phyloP scores from a whole-genome alignment of 345 rosid species.

The Populus tremula region DNA sequence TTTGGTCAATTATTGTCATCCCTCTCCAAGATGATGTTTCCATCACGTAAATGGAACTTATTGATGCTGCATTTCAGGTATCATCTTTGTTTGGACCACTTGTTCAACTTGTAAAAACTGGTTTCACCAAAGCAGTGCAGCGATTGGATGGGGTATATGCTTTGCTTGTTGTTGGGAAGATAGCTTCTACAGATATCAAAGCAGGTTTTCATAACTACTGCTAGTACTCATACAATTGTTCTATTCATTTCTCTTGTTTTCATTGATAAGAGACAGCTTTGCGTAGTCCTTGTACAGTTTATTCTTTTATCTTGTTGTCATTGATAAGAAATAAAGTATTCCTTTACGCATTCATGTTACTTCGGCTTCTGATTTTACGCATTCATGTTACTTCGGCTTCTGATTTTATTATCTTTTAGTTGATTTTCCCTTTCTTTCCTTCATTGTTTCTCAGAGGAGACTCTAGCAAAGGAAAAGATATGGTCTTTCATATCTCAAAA shows the following conservation, averaged over 20 bases:
- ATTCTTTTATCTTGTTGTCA: no score
- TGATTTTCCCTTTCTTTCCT: slow-evolving; percentile 15
- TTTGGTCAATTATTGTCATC: background rate
- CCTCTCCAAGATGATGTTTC: slow-evolving; percentile 7
- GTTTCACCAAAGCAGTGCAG: slow-evolving; percentile 83
- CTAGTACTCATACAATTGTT: background rate
- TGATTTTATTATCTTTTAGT: slow-evolving; percentile 9
- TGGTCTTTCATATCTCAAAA: slow-evolving; percentile 85
- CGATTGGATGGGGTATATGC: slow-evolving; percentile 96
- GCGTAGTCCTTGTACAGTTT: background rate
- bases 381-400: slow-evolving; percentile 11
- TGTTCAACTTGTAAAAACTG: slow-evolving; percentile 84
- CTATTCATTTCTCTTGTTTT: background rate
- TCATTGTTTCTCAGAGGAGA: slow-evolving; percentile 61
- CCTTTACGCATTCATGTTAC: slow-evolving; percentile 3
- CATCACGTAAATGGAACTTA: slow-evolving; percentile 9
- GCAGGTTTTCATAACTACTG: slow-evolving; percentile 53
- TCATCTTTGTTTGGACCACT: slow-evolving; percentile 79
- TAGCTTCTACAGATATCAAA: slow-evolving; percentile 82
- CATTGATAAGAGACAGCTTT: background rate
- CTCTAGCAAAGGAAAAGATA: slow-evolving; percentile 77
- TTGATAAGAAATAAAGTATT: background rate
- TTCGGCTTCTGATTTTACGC: slow-evolving; percentile 12
- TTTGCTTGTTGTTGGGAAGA: slow-evolving; percentile 65
- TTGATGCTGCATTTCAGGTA: slow-evolving; percentile 47